A percentile compares a stretch with the other conserved stretches of the same genome.
phyloP scores from a whole-genome alignment of 768 basidiomycete genomes.

The Rossbeevera mucosa region DNA sequence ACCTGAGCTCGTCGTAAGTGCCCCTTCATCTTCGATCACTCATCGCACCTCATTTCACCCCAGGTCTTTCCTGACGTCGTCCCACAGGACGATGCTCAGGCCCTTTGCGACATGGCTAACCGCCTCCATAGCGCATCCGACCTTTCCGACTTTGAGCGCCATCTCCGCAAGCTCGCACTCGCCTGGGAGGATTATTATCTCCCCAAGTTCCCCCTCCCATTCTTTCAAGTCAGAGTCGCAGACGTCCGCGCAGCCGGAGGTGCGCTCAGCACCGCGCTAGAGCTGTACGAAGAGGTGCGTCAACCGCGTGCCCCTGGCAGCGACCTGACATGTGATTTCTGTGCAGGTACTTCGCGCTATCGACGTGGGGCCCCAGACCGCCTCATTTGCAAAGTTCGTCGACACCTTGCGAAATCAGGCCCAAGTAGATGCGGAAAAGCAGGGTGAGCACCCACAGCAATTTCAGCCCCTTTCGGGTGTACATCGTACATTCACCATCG shows the following conservation, averaged over 20 bases:
- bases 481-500: background rate
- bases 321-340: background rate
- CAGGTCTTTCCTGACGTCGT: constrained; percentile 23
- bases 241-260: constrained; percentile 30
- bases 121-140: constrained; percentile 16
- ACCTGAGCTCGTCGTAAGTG: constrained; percentile 27
- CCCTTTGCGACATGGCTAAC: constrained; percentile 15
- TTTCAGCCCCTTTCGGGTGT: background rate
- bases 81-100: constrained; percentile 18
- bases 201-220: constrained; percentile 28
- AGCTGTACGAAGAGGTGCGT: constrained; percentile 29
- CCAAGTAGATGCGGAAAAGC: constrained; percentile 22
- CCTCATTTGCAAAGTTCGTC: constrained; percentile 25
- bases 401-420: constrained; percentile 22
- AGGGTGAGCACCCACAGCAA: constrained; percentile 19
- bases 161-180: constrained; percentile 25
- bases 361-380: constrained; percentile 8
- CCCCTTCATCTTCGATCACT: background rate
- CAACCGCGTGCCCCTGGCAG: too few species aligned
- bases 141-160: constrained; percentile 17
- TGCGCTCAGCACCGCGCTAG: constrained; percentile 28
- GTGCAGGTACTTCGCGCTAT: constrained; percentile 24
- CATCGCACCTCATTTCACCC: background rate
- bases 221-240: constrained; percentile 30
- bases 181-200: constrained; percentile 32